Conservation (phyloP, 495 filamentous ascomycete genomes). For the Talaromyces ruber region DNA sequence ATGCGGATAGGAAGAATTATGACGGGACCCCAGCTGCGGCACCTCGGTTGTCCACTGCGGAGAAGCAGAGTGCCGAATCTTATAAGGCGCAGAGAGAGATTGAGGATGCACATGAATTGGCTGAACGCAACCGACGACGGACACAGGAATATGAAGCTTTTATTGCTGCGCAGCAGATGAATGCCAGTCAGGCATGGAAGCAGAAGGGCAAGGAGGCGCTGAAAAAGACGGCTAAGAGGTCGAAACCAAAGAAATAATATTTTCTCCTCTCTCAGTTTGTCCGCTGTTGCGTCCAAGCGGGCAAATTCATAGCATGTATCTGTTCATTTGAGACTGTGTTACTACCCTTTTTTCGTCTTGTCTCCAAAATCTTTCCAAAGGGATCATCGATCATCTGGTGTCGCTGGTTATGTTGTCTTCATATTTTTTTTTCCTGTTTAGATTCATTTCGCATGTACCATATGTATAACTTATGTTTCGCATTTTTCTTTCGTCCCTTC, state of each 20-base stretch:
- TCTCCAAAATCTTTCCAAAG: background rate
- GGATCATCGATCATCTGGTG: background rate
- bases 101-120: slow-evolving; percentile 4
- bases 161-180: slow-evolving; percentile 1
- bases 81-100: slow-evolving; percentile 13
- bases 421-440: background rate
- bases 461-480: slow-evolving; percentile 2
- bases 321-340: background rate
- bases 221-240: background rate
- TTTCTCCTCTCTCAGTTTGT: background rate
- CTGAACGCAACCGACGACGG: slow-evolving; percentile 16
- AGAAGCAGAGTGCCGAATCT: slow-evolving; percentile 11
- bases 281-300: background rate
- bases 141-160: slow-evolving; percentile 12
- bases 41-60: slow-evolving; percentile 16
- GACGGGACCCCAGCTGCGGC: slow-evolving; percentile 7
- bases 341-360: background rate
- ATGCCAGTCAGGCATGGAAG: background rate
- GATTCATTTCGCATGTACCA: background rate
- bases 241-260: background rate
- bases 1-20: slow-evolving; percentile 4
- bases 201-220: slow-evolving; percentile 8
- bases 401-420: background rate
- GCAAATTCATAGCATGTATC: background rate
- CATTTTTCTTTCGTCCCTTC: background rate